phyloP scores from a whole-genome alignment of 139 green algal genomes.

The Tetradesmus lagerheimii region DNA sequence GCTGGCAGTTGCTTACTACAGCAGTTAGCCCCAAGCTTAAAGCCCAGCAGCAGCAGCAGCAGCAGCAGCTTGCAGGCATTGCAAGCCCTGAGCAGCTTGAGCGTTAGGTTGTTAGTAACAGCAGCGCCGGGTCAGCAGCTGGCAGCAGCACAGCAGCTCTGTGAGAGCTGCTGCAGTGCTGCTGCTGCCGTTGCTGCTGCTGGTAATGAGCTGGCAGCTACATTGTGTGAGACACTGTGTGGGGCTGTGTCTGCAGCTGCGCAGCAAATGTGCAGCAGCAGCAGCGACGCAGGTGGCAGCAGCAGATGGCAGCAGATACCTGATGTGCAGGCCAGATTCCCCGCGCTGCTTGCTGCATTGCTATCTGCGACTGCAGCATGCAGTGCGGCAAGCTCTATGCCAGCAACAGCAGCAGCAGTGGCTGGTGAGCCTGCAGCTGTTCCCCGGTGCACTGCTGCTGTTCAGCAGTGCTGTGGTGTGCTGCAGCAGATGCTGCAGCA shows the following conservation, averaged over 20 bases:
- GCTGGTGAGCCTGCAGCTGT: background rate
- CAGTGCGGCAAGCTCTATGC: background rate
- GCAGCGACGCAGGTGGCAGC: background rate
- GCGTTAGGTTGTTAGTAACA: slow-evolving; percentile 38
- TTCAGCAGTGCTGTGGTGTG: background rate
- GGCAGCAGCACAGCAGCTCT: slow-evolving; percentile 5
- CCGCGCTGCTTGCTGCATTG: slow-evolving; percentile 16
- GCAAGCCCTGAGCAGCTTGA: background rate
- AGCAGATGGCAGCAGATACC: background rate
- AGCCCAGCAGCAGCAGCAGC: slow-evolving; percentile 14
- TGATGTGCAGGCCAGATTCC: background rate
- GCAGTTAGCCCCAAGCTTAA: background rate
- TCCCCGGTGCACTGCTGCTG: background rate
- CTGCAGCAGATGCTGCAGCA: slow-evolving; percentile 30
- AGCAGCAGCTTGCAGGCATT: background rate
- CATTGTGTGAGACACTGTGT: background rate
- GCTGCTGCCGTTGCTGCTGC: slow-evolving; percentile 1
- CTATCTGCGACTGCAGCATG: slow-evolving; percentile 11
- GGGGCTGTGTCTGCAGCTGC: background rate
- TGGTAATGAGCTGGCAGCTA: background rate
- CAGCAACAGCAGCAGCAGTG: background rate
- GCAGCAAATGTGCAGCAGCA: slow-evolving; percentile 32
- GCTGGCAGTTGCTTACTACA: background rate
- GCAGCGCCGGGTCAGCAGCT: slow-evolving; percentile 33
- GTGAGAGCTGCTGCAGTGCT: slow-evolving; percentile 18